Percentiles rank a stretch among this genome's conserved stretches.
These are phyloP conservation scores for Talaromyces funiculosus DNA, from an alignment of 2,329 filamentous ascomycete species.

Conservation along the genomic window DNA sequence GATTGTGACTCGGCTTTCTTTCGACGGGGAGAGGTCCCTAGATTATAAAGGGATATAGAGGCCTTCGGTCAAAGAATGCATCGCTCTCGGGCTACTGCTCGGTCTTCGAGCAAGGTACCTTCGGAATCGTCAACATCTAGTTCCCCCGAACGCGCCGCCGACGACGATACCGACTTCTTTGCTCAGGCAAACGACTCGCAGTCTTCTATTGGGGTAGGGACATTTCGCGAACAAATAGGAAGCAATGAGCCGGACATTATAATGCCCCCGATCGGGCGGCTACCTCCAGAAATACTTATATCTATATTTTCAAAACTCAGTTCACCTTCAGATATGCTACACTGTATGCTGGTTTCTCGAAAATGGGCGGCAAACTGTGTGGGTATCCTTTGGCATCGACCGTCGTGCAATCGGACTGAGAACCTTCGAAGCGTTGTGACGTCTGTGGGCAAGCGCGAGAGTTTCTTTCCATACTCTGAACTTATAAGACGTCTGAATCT, in stretches of 20 bases:
- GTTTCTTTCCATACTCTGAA: slow-evolving; percentile 82
- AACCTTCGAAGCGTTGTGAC: slow-evolving; percentile 75
- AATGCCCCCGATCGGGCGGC: slow-evolving; percentile 63
- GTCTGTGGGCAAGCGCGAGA: slow-evolving; percentile 65
- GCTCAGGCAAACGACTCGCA: slow-evolving; percentile 79
- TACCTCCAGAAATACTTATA: slow-evolving; percentile 94
- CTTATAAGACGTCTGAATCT: slow-evolving; percentile 91
- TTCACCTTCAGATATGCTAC: slow-evolving; percentile 68
- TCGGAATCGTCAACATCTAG: slow-evolving; percentile 42
- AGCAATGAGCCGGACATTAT: slow-evolving; percentile 42
- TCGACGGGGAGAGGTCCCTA: background rate
- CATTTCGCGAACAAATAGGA: slow-evolving; percentile 67
- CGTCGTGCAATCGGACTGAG: slow-evolving; percentile 79
- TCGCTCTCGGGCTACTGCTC: slow-evolving; percentile 32
- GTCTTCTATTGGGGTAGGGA: slow-evolving; percentile 79
- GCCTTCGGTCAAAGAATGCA: slow-evolving; percentile 25
- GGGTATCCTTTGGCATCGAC: slow-evolving; percentile 89
- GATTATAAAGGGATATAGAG: background rate
- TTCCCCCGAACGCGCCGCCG: slow-evolving; percentile 54
- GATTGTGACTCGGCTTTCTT: background rate
- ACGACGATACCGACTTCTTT: slow-evolving; percentile 93
- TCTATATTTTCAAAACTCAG: slow-evolving; percentile 81
- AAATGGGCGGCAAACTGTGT: slow-evolving; percentile 90
- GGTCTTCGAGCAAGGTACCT: slow-evolving; percentile 35
- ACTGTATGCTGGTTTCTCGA: slow-evolving; percentile 90